These are phyloP conservation scores for Annulohypoxylon stygium DNA, from an alignment of 495 filamentous ascomycete genomes.

Conservation along the genomic window DNA sequence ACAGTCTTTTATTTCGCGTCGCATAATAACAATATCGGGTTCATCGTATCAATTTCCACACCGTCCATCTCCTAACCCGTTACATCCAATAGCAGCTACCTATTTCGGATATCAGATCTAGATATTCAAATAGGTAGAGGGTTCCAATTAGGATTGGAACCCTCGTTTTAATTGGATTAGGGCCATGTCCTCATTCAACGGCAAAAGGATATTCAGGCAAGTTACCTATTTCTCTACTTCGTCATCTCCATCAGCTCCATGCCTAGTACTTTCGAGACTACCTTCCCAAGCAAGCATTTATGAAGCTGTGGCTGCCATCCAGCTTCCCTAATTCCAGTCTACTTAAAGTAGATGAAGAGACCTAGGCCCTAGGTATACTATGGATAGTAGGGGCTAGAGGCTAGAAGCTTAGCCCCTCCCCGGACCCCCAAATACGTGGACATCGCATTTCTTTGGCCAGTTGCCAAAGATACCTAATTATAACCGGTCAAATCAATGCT, in stretches of 20 bases:
- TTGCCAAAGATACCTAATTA: neutral
- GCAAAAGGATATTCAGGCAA: constrained; percentile 36
- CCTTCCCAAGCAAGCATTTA: neutral
- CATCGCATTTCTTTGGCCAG: neutral
- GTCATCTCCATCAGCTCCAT: neutral
- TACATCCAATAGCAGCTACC: neutral
- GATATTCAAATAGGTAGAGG: neutral
- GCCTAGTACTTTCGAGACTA: neutral
- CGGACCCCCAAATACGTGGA: neutral
- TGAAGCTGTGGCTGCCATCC: neutral
- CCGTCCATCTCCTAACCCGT: neutral
- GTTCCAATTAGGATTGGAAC: constrained; percentile 28
- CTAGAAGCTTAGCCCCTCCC: constrained; percentile 2
- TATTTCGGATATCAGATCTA: neutral
- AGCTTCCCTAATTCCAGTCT: neutral
- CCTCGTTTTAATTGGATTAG: constrained; percentile 14
- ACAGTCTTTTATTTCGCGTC: neutral
- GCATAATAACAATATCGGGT: neutral
- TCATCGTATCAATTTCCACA: neutral
- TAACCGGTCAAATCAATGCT: constrained; percentile 14
- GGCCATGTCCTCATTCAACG: constrained; percentile 34
- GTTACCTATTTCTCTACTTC: neutral
- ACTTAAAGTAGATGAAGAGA: too few species aligned
- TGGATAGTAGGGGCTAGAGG: neutral
- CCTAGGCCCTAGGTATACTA: too few species aligned